Percentiles rank a stretch among this genome's conserved stretches.
phyloP scores from a whole-genome alignment of 208 protist species.

The Novymonas esmeraldas region DNA sequence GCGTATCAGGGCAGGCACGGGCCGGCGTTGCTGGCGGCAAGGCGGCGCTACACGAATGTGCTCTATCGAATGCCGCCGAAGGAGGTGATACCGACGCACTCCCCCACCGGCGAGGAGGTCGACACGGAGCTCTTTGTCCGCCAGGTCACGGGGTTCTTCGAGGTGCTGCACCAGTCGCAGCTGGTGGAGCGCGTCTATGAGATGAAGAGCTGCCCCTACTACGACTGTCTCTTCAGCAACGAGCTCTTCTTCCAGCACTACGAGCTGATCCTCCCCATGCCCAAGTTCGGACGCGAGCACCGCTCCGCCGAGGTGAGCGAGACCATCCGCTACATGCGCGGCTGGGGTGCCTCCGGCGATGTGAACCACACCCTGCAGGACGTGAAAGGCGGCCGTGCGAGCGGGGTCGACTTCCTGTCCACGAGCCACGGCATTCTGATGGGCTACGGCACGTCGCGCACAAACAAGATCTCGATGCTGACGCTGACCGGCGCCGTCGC shows the following conservation, averaged over 20 bases:
- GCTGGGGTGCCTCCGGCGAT: constrained; percentile 68
- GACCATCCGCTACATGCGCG: constrained; percentile 89
- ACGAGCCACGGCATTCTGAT: constrained; percentile 79
- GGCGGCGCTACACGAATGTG: constrained; percentile 73
- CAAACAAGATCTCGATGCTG: constrained; percentile 74
- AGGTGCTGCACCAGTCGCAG: constrained; percentile 62
- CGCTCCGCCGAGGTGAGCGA: constrained; percentile 81
- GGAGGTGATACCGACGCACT: constrained; percentile 77
- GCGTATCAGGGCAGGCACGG: background rate
- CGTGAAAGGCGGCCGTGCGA: constrained; percentile 60
- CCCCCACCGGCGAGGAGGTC: constrained; percentile 66
- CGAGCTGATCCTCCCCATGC: constrained; percentile 86
- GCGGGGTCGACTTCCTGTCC: constrained; percentile 78
- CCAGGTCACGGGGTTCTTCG: constrained; percentile 69
- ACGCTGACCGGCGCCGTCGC: constrained; percentile 46
- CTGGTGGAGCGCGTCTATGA: constrained; percentile 81
- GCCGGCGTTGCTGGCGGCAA: constrained; percentile 8
- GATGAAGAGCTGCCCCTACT: constrained; percentile 86
- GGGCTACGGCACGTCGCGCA: constrained; percentile 70
- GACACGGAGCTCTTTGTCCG: constrained; percentile 72
- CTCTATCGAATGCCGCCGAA: constrained; percentile 73
- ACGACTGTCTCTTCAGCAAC: constrained; percentile 74
- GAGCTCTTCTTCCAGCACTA: constrained; percentile 85
- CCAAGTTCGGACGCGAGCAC: constrained; percentile 82
- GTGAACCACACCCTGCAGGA: constrained; percentile 85